A percentile compares a stretch with the other conserved stretches of the same genome.
Conservation (phyloP, 805 yeast genomes). For the Starmera pachycereana region DNA sequence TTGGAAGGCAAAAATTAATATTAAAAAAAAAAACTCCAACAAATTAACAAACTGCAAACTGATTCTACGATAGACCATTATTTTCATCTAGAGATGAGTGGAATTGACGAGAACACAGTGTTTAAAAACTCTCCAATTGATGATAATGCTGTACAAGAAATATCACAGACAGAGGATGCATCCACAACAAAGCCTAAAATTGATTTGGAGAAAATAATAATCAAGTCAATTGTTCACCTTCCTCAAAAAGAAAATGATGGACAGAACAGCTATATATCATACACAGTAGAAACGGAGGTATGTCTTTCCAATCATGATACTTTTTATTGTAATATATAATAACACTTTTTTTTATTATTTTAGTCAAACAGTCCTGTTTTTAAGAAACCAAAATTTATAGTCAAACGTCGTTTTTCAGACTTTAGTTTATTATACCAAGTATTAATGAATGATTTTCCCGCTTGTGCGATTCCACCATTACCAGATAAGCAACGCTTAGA, state of each 20-base stretch:
- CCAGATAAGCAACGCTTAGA: constrained; percentile 90
- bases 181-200: background rate
- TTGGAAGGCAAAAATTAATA: too few relatives aligned
- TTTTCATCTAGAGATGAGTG: too few relatives aligned
- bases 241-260: constrained; percentile 69
- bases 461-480: constrained; percentile 81
- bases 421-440: constrained; percentile 71
- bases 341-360: background rate
- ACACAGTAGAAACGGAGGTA: constrained; percentile 49
- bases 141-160: too few relatives aligned
- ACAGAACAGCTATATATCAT: constrained; percentile 69
- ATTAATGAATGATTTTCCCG: constrained; percentile 69
- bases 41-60: too few relatives aligned
- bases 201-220: constrained; percentile 13
- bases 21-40: too few relatives aligned
- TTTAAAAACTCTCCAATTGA: too few relatives aligned
- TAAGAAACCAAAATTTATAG: constrained; percentile 30
- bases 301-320: too few relatives aligned
- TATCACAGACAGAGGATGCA: background rate
- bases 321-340: too few relatives aligned
- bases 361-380: constrained; percentile 51
- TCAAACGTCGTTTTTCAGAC: constrained; percentile 81
- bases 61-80: too few relatives aligned
- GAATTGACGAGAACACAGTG: too few relatives aligned
- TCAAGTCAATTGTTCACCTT: constrained; percentile 35